Base-by-base conservation (phyloP, 1,284 basidiomycete species). In the Ceratobasidium sp. region DNA sequence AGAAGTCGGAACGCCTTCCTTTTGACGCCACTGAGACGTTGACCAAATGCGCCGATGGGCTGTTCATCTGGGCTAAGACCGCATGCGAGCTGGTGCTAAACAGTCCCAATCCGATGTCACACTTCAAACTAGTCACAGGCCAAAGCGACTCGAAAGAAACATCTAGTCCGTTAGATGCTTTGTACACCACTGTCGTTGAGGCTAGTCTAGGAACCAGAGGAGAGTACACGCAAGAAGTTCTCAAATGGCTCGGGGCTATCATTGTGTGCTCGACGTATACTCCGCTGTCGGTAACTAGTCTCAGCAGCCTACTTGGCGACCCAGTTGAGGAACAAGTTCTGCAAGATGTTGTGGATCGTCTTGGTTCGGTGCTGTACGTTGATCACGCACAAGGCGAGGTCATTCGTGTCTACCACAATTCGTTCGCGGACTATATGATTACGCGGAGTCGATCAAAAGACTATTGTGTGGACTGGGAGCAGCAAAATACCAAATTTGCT, bases 11-110 rank as follows among this genome's bases (percentile, higher is more conserved):
- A 41, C 36, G 11, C 11, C 36, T 41, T 11, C 36, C 36, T 41
- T 11, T 11, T 41, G 36, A 41, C 11, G 36, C 36, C 11, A 41
- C 36, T 41, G 6, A 11, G 4, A 5, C 11, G 36, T 41, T 75
- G 8, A 53, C 64, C 22, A 44, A 36, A 15, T 19, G 74, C 7
- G 74, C 74, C 1, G 50, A 62, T 44, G 60, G 41, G 8, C 53
- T 75, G 27, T 75, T 75, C 56, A 71, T 75, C 33, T 48, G 50
- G n/a, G 74, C 74, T 15, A 41, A 53, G 17, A 71, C 67, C 7
- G 47, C 56, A 6, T 56, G 54, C 54, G 29, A 31, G 8, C 15
- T 56, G 4, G 29, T 71, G 24, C 29, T 14, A 14, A 44, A 60
- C 22, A 31, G 27, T 14, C 24, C 15, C n/a, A 36, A 72, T 17